phyloP scores from a whole-genome alignment of 192 early-diverging fungal genomes.

The Entrophospora sp. region DNA sequence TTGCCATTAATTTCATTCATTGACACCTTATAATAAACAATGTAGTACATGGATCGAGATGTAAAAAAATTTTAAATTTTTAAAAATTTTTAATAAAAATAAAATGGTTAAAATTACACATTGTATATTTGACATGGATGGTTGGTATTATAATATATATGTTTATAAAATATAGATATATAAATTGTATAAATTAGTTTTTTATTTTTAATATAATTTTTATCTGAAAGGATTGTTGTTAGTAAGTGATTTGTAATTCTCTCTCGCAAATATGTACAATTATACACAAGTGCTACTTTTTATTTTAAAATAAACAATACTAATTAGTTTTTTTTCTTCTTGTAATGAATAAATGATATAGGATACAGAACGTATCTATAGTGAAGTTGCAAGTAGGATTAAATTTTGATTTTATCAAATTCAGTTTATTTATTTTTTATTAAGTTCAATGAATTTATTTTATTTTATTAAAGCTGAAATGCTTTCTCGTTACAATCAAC shows the following conservation, averaged over 20 bases:
- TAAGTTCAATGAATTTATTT: no score
- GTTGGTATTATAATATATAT: neutral
- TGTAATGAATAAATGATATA: neutral
- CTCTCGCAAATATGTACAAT: no score
- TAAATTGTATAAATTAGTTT: no score
- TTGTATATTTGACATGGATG: neutral
- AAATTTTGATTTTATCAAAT: neutral
- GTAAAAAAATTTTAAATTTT: no score
- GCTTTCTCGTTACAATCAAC: neutral
- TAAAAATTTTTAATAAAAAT: no score
- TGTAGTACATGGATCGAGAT: no score
- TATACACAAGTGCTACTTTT: neutral
- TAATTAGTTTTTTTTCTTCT: neutral
- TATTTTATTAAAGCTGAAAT: neutral
- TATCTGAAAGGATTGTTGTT: neutral
- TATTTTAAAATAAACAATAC: no score
- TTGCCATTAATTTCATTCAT: no score
- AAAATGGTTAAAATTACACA: neutral
- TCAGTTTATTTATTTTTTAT: neutral
- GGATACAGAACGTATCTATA: neutral
- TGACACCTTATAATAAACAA: no score
- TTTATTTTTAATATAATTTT: no score
- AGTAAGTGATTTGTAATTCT: no score
- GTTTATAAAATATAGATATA: no score
- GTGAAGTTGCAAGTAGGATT: neutral